These are phyloP conservation scores for Ceriops decandra DNA, from an alignment of 345 rosid species.

Conservation along the genomic window DNA sequence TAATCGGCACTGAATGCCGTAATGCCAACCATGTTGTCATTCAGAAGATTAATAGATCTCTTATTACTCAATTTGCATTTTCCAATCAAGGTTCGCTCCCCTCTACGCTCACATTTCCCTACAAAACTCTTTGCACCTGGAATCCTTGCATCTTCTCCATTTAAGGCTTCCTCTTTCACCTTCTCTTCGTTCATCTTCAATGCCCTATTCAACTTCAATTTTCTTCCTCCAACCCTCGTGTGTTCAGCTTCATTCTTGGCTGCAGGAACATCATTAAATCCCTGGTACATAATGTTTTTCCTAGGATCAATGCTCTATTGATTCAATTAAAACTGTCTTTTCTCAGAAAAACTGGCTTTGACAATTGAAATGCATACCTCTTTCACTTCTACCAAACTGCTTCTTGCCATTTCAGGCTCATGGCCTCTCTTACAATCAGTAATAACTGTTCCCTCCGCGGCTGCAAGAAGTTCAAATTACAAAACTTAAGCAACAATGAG, in stretches of 20 bases:
- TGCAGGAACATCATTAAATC: constrained; percentile 5
- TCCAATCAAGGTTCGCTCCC: neutral
- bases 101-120: constrained; percentile 20
- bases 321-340: neutral
- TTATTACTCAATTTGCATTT: constrained; percentile 4
- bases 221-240: constrained; percentile 22
- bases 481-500: neutral
- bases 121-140: constrained; percentile 27
- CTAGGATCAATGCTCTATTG: neutral
- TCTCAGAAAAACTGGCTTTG: neutral
- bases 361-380: constrained; percentile 1
- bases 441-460: neutral
- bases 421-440: neutral
- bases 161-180: constrained; percentile 10
- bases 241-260: constrained; percentile 4
- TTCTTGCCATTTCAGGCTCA: constrained; percentile 3
- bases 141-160: constrained; percentile 15
- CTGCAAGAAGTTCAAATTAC: constrained; percentile 17
- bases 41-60: neutral
- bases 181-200: constrained; percentile 6
- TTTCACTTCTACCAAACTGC: neutral
- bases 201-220: constrained; percentile 15
- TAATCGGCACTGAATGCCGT: constrained; percentile 53
- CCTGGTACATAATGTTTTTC: constrained; percentile 5
- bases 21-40: constrained; percentile 29